These are phyloP conservation scores for Lentinula boryana DNA, from an alignment of 768 basidiomycete genomes.

Conservation along the genomic window DNA sequence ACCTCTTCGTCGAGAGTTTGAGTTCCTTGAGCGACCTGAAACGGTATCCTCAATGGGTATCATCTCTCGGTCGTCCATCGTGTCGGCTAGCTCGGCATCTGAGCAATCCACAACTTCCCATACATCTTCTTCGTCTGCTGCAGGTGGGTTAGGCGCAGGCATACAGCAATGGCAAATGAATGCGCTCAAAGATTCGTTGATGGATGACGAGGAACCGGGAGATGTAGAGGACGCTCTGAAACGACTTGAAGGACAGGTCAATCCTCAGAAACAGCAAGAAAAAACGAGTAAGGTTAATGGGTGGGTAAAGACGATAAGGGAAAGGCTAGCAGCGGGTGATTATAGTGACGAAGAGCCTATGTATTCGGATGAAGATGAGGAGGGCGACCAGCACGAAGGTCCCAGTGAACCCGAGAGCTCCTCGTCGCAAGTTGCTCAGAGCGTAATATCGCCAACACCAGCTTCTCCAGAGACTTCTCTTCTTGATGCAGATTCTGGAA, in stretches of 20 bases:
- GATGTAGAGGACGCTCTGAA: slow-evolving; percentile 80
- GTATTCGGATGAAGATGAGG: slow-evolving; percentile 44
- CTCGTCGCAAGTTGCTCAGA: neutral
- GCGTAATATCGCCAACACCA: slow-evolving; percentile 21
- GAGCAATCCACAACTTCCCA: slow-evolving; percentile 37
- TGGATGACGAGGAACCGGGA: slow-evolving; percentile 61
- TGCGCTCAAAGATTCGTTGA: slow-evolving; percentile 67
- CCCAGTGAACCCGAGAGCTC: neutral
- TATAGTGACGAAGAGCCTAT: slow-evolving; percentile 58
- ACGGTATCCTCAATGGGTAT: slow-evolving; percentile 80
- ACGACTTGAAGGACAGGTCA: slow-evolving; percentile 82
- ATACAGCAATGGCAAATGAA: slow-evolving; percentile 85
- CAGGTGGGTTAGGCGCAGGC: slow-evolving; percentile 33
- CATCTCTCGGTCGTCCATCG: slow-evolving; percentile 53
- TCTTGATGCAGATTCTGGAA: slow-evolving; percentile 18
- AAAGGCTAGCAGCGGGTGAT: slow-evolving; percentile 58
- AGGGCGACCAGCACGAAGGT: slow-evolving; percentile 27
- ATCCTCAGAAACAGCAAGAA: slow-evolving; percentile 61
- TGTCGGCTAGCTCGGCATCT: slow-evolving; percentile 36
- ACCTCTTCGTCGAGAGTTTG: slow-evolving; percentile 74
- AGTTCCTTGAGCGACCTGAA: slow-evolving; percentile 68
- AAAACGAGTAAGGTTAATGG: slow-evolving; percentile 75
- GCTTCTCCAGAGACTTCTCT: slow-evolving; percentile 25
- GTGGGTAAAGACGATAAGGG: slow-evolving; percentile 71
- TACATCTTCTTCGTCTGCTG: slow-evolving; percentile 29